Percentiles rank a stretch among this genome's conserved stretches.
Conservation (phyloP, 805 yeast genomes). For the Tetrapisispora arboricola region DNA sequence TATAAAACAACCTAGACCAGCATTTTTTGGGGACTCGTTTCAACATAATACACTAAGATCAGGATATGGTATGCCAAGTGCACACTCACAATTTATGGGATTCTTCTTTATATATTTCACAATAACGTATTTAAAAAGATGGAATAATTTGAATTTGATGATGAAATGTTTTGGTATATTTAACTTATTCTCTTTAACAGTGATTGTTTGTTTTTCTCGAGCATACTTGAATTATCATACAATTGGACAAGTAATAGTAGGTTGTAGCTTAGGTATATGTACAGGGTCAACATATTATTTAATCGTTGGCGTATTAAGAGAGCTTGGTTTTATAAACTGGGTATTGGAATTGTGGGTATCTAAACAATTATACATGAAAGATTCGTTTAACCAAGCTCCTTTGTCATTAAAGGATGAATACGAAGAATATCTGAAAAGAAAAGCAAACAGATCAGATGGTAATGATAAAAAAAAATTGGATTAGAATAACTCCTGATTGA, state of each 20-base stretch:
- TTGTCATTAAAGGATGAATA: constrained; percentile 40
- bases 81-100: constrained; percentile 95
- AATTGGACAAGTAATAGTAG: constrained; percentile 61
- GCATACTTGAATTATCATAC: constrained; percentile 75
- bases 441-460: neutral
- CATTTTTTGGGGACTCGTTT: constrained; percentile 26
- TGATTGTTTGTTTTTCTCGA: constrained; percentile 53
- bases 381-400: constrained; percentile 44
- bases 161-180: constrained; percentile 27
- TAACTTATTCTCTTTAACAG: constrained; percentile 22
- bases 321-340: constrained; percentile 59
- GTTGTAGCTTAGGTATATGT: constrained; percentile 50
- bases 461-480: neutral
- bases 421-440: constrained; percentile 20
- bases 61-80: constrained; percentile 93
- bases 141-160: constrained; percentile 29
- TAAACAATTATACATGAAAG: constrained; percentile 45
- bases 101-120: constrained; percentile 54
- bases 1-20: constrained; percentile 68
- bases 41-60: constrained; percentile 37
- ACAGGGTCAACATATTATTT: constrained; percentile 52
- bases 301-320: constrained; percentile 45
- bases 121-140: constrained; percentile 34
- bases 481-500: too few species aligned
- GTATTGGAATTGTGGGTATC: constrained; percentile 49